A percentile compares a stretch with the other conserved stretches of the same genome.
Conservation (phyloP, 352 stramenopile genomes). For the Phytopythium vexans region DNA sequence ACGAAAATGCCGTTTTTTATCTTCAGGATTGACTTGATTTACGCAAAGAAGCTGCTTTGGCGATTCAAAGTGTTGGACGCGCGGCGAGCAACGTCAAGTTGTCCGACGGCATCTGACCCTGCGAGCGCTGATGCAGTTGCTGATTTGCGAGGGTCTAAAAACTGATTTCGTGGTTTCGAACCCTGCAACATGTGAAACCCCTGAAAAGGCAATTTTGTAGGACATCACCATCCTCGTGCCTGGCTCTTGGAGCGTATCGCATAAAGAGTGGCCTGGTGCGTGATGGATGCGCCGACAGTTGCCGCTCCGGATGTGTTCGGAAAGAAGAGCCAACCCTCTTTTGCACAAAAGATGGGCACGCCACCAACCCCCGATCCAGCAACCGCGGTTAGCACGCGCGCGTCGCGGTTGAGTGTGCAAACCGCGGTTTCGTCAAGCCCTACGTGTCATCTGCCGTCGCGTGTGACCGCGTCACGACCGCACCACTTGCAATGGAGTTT, state of each 20-base stretch:
- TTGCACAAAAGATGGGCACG: background rate
- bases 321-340: slow-evolving; percentile 1
- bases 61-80: background rate
- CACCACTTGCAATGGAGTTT: no score
- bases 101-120: slow-evolving; percentile 8
- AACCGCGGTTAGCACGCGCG: background rate
- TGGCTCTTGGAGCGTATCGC: slow-evolving; percentile 6
- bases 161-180: no score
- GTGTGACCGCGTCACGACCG: no score
- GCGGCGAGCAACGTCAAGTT: no score
- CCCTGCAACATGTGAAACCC: no score
- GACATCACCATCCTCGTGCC: background rate
- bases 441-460: no score
- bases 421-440: background rate
- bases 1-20: slow-evolving; percentile 2
- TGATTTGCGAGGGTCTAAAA: background rate
- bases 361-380: background rate
- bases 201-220: no score
- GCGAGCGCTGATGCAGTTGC: slow-evolving; percentile 21
- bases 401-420: background rate
- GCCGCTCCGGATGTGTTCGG: slow-evolving; percentile 3
- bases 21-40: slow-evolving; percentile 3
- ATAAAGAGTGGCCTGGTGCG: background rate
- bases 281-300: slow-evolving; percentile 4
- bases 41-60: background rate